A percentile compares a stretch with the other conserved stretches of the same genome.
phyloP scores from a whole-genome alignment of 2,329 filamentous ascomycete genomes.

The Fonsecaea erecta region DNA sequence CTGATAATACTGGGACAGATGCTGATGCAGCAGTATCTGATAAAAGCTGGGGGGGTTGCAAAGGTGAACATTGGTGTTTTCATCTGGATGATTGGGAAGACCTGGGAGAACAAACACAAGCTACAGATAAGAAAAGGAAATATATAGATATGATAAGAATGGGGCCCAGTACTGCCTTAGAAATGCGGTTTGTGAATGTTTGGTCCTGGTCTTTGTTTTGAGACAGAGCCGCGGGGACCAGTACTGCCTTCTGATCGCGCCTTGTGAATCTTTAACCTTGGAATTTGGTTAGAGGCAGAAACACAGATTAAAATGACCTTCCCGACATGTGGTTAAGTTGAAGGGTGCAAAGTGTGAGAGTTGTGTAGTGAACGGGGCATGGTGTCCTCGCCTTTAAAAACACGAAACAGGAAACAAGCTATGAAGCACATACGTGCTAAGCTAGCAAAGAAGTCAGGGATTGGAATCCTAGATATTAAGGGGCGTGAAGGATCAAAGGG shows the following conservation, averaged over 20 bases:
- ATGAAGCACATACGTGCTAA: not conserved
- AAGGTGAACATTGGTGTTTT: not conserved
- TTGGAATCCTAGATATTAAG: no score
- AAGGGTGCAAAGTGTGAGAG: not conserved
- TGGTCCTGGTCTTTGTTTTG: no score
- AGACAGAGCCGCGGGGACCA: no score
- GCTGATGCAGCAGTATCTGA: not conserved
- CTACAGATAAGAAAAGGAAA: not conserved
- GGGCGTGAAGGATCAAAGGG: not conserved
- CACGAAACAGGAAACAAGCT: not conserved
- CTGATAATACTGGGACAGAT: not conserved
- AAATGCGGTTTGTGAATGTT: no score
- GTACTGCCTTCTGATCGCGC: not conserved
- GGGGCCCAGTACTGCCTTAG: not conserved
- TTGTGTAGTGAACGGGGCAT: not conserved
- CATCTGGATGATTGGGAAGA: not conserved
- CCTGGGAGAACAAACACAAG: not conserved
- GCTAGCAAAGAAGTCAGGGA: not conserved
- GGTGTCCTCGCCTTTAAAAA: no score
- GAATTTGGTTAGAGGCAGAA: not conserved
- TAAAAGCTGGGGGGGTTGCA: not conserved
- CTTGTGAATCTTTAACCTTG: not conserved
- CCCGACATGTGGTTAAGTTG: not conserved
- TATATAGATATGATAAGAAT: not conserved
- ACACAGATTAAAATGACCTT: not conserved